Evolutionary conservation across 164 flowering plant genomes (phyloP).

Genomic region (Stephania yunnanensis): DNA sequence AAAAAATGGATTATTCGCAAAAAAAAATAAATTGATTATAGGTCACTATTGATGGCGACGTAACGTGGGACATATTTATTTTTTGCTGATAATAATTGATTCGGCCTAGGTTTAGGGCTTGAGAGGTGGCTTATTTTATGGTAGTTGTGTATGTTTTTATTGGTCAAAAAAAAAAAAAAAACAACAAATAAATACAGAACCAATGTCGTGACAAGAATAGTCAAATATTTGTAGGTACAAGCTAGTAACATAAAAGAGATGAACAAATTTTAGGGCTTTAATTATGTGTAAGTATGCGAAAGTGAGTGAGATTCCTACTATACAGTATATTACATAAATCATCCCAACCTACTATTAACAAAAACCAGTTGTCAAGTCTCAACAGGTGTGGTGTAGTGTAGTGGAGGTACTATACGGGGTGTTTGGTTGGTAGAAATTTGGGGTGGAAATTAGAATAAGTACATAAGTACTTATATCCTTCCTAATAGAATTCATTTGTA

Average conservation of each 20-base stretch:
- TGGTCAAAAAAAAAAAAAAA: not conserved
- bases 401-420: too few species aligned
- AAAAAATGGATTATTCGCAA: too few species aligned
- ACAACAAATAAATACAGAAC: not conserved
- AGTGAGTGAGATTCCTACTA: not conserved
- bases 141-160: not conserved
- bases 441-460: too few species aligned
- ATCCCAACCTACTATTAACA: not conserved
- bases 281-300: not conserved
- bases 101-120: conserved; percentile 6
- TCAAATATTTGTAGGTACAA: too few species aligned
- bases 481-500: too few species aligned
- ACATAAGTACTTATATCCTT: too few species aligned
- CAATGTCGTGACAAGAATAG: too few species aligned
- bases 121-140: not conserved
- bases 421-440: too few species aligned
- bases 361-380: not conserved
- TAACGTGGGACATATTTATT: not conserved
- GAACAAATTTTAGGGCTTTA: too few species aligned
- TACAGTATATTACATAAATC: not conserved
- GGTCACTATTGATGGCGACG: not conserved
- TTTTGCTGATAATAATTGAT: not conserved
- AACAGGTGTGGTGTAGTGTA: not conserved
- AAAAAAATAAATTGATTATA: too few species aligned
- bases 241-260: too few species aligned